Evolutionary conservation across 192 early-diverging fungal species (phyloP).

Genomic region (Coemansia sp.): DNA sequence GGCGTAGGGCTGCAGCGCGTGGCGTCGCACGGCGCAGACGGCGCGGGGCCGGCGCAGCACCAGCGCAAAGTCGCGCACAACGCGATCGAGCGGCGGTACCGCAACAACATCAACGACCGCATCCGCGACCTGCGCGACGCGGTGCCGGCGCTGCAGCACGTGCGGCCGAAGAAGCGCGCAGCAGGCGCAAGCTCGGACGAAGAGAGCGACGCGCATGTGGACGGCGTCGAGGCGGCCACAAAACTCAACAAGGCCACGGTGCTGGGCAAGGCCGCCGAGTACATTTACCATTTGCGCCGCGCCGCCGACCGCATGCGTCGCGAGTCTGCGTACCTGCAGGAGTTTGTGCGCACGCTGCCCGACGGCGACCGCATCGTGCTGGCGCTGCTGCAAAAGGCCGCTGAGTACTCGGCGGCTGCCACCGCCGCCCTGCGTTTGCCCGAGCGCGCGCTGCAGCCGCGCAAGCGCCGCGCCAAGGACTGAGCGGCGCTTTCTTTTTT

Average conservation of each 20-base stretch:
- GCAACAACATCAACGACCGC: slow-evolving; percentile 96
- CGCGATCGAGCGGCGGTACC: slow-evolving; percentile 89
- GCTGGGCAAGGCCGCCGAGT: slow-evolving; percentile 85
- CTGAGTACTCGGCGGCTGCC: slow-evolving; percentile 23
- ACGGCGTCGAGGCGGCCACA: slow-evolving; percentile 79
- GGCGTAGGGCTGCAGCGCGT: slow-evolving; percentile 35
- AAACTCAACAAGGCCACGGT: slow-evolving; percentile 95
- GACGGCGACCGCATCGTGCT: slow-evolving; percentile 25
- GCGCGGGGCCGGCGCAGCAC: slow-evolving; percentile 28
- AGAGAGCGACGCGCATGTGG: slow-evolving; percentile 53
- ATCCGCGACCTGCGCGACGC: slow-evolving; percentile 81
- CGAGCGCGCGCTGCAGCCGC: slow-evolving; percentile 15
- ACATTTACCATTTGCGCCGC: slow-evolving; percentile 62
- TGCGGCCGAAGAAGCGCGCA: slow-evolving; percentile 32
- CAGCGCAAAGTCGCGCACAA: slow-evolving; percentile 93
- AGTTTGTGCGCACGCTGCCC: slow-evolving; percentile 25
- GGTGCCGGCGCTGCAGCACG: slow-evolving; percentile 72
- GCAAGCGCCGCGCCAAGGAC: slow-evolving; percentile 12
- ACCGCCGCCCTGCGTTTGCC: slow-evolving; percentile 26
- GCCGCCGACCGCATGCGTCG: slow-evolving; percentile 40
- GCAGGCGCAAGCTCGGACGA: slow-evolving; percentile 46
- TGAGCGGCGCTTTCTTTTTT: not conserved
- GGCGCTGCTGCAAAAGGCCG: slow-evolving; percentile 18
- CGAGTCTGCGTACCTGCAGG: slow-evolving; percentile 37
- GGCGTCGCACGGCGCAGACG: slow-evolving; percentile 31